Evolutionary conservation across 73 alveolate species (phyloP).

Genomic region (Stentor roeselii): DNA sequence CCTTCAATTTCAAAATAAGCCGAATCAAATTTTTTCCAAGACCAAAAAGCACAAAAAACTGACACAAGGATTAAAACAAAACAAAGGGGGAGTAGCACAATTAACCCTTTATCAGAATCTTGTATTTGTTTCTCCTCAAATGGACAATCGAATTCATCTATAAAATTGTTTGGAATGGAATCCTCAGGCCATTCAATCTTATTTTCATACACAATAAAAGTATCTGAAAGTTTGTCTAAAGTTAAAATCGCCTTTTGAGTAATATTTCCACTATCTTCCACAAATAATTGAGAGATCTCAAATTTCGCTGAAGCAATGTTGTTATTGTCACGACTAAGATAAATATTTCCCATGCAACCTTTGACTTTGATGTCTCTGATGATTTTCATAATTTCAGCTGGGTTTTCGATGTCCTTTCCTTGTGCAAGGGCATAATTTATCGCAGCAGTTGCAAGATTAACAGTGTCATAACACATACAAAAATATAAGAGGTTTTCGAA

Average conservation of each 20-base stretch:
- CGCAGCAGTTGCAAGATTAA: background rate
- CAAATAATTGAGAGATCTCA: background rate
- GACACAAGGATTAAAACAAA: background rate
- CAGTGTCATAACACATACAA: background rate
- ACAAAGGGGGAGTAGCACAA: background rate
- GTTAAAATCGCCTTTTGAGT: background rate
- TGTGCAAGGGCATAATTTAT: background rate
- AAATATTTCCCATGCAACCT: background rate
- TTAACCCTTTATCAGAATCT: background rate
- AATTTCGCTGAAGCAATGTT: background rate
- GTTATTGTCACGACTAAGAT: background rate
- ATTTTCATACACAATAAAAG: too few relatives aligned
- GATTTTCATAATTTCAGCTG: background rate
- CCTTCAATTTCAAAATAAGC: background rate
- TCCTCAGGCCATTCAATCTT: background rate
- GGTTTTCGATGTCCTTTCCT: background rate
- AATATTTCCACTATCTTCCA: too few relatives aligned
- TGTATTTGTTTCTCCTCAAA: background rate
- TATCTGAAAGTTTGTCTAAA: background rate
- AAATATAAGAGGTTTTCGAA: background rate
- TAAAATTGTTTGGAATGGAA: background rate
- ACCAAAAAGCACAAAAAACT: background rate
- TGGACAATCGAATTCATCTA: background rate
- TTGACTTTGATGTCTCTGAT: background rate
- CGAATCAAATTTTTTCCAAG: background rate